Evolutionary conservation across 768 basidiomycete species (phyloP).

Genomic region (Tulasnella sp.): DNA sequence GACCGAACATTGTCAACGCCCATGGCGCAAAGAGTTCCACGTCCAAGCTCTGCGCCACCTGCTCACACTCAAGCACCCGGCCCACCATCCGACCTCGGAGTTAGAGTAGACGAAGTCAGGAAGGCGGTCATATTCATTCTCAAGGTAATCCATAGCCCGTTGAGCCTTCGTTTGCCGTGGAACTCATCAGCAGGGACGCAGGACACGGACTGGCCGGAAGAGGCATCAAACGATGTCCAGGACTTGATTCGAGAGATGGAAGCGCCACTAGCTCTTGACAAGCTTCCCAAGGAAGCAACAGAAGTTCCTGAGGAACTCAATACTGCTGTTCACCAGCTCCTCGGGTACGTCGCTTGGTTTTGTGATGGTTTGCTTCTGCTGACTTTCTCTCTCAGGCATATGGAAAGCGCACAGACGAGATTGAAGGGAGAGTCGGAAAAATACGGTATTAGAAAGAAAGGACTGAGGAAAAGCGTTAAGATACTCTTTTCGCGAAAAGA

Average conservation of each 20-base stretch:
- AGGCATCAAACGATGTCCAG: no score
- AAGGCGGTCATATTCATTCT: no score
- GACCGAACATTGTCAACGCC: no score
- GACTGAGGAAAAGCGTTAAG: background rate
- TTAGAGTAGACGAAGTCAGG: no score
- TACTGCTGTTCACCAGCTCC: background rate
- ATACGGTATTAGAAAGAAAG: background rate
- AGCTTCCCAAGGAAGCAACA: background rate
- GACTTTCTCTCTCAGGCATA: background rate
- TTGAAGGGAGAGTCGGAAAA: background rate
- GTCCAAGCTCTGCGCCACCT: no score
- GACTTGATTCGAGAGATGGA: background rate
- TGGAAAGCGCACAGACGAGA: background rate
- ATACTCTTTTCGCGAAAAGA: background rate
- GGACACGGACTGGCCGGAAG: no score
- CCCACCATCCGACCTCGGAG: no score
- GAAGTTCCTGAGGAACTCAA: background rate
- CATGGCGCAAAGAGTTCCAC: no score
- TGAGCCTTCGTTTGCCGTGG: no score
- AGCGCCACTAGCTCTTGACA: background rate
- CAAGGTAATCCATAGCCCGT: no score
- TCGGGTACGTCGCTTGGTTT: background rate
- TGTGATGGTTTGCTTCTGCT: background rate
- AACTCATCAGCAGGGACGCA: no score
- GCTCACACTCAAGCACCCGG: no score